Evolutionary conservation across 257 asterid species (phyloP).

Genomic region (Orobanche coerulescens): DNA sequence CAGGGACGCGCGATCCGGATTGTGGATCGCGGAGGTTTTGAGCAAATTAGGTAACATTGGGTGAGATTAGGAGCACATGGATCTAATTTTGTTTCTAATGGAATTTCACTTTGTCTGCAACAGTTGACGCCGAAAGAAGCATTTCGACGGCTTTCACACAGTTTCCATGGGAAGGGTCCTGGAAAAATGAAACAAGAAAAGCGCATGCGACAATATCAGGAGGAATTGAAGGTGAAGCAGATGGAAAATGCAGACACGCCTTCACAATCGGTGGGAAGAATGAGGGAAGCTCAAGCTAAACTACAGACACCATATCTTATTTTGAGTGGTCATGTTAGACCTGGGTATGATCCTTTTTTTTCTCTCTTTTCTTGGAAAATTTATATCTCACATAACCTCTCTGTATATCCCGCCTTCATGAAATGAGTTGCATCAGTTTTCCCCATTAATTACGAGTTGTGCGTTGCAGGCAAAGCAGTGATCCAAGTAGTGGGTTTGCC

Average conservation of each 20-base stretch:
- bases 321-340: constrained; percentile 76
- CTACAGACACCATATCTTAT: constrained; percentile 71
- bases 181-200: constrained; percentile 94
- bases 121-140: constrained; percentile 97
- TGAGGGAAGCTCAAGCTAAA: constrained; percentile 86
- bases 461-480: constrained; percentile 81
- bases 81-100: constrained; percentile 17
- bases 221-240: constrained; percentile 86
- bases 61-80: background rate
- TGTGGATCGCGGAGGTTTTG: no score
- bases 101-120: constrained; percentile 13
- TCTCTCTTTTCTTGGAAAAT: constrained; percentile 3
- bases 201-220: constrained; percentile 81
- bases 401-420: background rate
- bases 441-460: background rate
- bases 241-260: constrained; percentile 95
- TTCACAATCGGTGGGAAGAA: constrained; percentile 76
- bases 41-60: no score
- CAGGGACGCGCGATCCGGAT: no score
- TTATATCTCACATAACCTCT: background rate
- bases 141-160: constrained; percentile 80
- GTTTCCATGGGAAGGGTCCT: constrained; percentile 96
- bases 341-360: constrained; percentile 53
- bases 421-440: background rate
- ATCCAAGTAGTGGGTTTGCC: constrained; percentile 84